Conservation (phyloP, 495 filamentous ascomycete species). For the Talaromyces ruber region DNA sequence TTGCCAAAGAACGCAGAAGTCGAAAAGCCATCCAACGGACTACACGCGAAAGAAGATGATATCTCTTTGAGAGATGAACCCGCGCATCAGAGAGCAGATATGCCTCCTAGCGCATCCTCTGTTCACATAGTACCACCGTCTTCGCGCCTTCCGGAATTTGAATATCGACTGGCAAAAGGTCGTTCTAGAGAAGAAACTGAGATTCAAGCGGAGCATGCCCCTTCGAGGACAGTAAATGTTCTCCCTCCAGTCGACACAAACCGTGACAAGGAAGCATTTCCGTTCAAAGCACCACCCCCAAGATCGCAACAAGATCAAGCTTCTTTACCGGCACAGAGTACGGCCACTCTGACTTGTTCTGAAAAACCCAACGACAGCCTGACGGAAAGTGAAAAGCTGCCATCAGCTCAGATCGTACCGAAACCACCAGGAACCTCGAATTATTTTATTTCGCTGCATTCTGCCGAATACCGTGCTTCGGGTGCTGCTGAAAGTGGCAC, state of each 20-base stretch:
- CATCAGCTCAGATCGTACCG: conserved; percentile 29
- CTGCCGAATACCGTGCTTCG: conserved; percentile 21
- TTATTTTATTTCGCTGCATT: conserved; percentile 30
- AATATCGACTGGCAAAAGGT: conserved; percentile 29
- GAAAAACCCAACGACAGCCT: not conserved
- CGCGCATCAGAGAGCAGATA: not conserved
- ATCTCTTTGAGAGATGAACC: not conserved
- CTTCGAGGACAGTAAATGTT: conserved; percentile 1
- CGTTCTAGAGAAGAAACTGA: conserved; percentile 14
- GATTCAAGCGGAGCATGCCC: conserved; percentile 9
- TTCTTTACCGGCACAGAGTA: not conserved
- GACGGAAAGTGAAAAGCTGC: conserved; percentile 19
- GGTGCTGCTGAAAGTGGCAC: conserved; percentile 12
- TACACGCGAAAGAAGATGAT: not conserved
- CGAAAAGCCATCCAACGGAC: not conserved
- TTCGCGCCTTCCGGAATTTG: conserved; percentile 36
- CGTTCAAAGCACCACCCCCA: not conserved
- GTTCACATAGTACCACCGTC: conserved; percentile 30
- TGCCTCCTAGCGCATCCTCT: conserved; percentile 11
- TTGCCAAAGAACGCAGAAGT: not conserved
- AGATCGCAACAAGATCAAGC: not conserved
- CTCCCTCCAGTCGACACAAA: not conserved
- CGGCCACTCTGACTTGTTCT: not conserved
- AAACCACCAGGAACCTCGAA: conserved; percentile 19
- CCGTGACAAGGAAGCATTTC: not conserved